These are phyloP conservation scores for Pleurozium schreberi DNA, from an alignment of 225 moss, liverwort and hornwort genomes.

Conservation along the genomic window DNA sequence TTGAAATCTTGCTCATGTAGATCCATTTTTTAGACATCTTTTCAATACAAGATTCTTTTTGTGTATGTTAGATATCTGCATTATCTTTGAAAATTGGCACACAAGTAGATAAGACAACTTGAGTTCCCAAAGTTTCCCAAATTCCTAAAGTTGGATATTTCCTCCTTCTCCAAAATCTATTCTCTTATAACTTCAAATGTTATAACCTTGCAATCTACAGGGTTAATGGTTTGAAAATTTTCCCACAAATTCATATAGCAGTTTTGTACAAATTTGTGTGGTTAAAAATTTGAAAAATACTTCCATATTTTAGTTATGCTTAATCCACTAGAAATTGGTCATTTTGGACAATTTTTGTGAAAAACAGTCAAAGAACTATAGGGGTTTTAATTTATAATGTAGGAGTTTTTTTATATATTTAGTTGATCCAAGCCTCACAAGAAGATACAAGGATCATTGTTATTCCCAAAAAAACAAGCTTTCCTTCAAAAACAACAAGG, in stretches of 20 bases:
- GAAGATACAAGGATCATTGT: background rate
- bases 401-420: background rate
- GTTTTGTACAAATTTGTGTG: background rate
- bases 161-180: background rate
- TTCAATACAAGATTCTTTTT: background rate
- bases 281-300: background rate
- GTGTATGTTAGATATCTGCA: background rate
- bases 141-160: background rate
- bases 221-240: rapidly evolving
- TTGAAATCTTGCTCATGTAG: background rate
- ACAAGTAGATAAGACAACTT: background rate
- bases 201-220: background rate
- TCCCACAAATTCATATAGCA: background rate
- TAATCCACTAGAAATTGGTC: background rate
- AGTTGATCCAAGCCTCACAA: background rate
- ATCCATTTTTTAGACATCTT: background rate
- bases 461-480: background rate
- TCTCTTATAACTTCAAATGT: background rate
- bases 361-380: background rate
- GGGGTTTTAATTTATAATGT: too few species aligned
- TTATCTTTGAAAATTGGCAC: background rate
- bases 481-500: background rate
- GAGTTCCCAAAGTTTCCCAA: background rate
- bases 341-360: background rate
- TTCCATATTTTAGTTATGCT: background rate